A percentile compares a stretch with the other conserved stretches of the same genome.
phyloP scores from a whole-genome alignment of 768 basidiomycete genomes.

The Trichaptum fuscoviolaceum region DNA sequence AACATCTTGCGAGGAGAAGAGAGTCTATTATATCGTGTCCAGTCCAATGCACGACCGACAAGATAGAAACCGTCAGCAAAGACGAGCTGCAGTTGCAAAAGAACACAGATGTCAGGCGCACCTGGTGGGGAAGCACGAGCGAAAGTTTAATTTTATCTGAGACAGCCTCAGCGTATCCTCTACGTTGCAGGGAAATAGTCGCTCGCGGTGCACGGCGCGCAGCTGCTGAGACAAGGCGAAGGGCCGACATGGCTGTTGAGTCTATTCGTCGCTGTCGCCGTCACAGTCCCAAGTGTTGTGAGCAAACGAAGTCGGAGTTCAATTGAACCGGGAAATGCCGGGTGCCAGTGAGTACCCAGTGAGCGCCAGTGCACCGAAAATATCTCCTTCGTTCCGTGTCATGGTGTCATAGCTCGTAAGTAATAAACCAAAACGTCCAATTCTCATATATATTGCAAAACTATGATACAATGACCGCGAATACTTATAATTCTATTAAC shows the following conservation, averaged over 20 bases:
- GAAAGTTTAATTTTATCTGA: constrained; percentile 90
- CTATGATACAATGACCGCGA: background rate
- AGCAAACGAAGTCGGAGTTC: background rate
- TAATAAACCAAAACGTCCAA: background rate
- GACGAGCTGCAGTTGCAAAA: constrained; percentile 1
- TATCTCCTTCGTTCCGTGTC: no score
- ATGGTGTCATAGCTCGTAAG: no score
- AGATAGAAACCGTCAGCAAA: background rate
- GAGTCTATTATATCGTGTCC: constrained; percentile 47
- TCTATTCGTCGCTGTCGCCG: background rate
- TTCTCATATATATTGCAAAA: background rate
- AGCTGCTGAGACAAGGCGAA: constrained; percentile 64
- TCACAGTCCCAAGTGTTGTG: background rate
- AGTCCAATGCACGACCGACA: constrained; percentile 14
- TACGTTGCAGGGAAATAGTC: constrained; percentile 47
- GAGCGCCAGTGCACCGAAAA: background rate
- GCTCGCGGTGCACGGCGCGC: constrained; percentile 51
- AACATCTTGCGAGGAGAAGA: constrained; percentile 88
- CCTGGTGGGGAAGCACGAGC: constrained; percentile 93
- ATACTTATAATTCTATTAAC: background rate
- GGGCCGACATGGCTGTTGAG: constrained; percentile 57
- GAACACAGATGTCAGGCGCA: constrained; percentile 32
- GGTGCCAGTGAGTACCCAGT: no score
- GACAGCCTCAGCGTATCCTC: constrained; percentile 85
- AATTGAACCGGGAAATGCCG: background rate